Conservation (phyloP, 2,329 filamentous ascomycete genomes). For the Fusarium austroafricanum region DNA sequence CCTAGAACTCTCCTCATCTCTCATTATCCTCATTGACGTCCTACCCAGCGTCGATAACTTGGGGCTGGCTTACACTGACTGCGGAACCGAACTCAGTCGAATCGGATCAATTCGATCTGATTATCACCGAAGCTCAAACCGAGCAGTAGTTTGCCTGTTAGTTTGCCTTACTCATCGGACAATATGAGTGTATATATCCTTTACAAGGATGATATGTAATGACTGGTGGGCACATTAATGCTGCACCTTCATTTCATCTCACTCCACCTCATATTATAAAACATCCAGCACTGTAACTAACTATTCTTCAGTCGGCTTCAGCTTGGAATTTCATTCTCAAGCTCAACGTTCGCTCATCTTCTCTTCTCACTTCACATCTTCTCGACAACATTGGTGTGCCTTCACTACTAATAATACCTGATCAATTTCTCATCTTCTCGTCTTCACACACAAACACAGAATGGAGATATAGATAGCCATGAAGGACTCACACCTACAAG, state of each 20-base stretch:
- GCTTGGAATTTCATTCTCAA: slow-evolving; percentile 8
- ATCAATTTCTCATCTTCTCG: neutral
- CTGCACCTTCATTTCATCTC: neutral
- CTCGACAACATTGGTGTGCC: neutral
- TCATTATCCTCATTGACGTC: slow-evolving; percentile 11
- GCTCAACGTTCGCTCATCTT: slow-evolving; percentile 15
- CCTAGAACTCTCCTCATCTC: slow-evolving; percentile 18
- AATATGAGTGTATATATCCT: neutral
- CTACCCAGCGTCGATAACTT: slow-evolving; percentile 15
- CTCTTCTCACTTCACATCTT: slow-evolving; percentile 7
- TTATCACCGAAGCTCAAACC: slow-evolving; percentile 10
- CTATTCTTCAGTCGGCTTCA: slow-evolving; percentile 5
- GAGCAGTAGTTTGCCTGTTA: slow-evolving; percentile 35
- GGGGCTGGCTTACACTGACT: slow-evolving; percentile 7
- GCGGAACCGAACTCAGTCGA: neutral
- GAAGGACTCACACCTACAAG: slow-evolving; percentile 51
- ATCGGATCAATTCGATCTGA: slow-evolving; percentile 11
- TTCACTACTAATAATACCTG: slow-evolving; percentile 6
- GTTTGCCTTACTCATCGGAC: slow-evolving; percentile 14
- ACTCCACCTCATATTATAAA: neutral
- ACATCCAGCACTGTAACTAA: slow-evolving; percentile 13
- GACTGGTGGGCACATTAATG: neutral
- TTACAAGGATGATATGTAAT: slow-evolving; percentile 11
- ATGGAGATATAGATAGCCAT: slow-evolving; percentile 44
- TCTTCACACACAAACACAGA: slow-evolving; percentile 17